These are phyloP conservation scores for Atkinsonella texensis DNA, from an alignment of 2,329 filamentous ascomycete genomes.

Conservation along the genomic window DNA sequence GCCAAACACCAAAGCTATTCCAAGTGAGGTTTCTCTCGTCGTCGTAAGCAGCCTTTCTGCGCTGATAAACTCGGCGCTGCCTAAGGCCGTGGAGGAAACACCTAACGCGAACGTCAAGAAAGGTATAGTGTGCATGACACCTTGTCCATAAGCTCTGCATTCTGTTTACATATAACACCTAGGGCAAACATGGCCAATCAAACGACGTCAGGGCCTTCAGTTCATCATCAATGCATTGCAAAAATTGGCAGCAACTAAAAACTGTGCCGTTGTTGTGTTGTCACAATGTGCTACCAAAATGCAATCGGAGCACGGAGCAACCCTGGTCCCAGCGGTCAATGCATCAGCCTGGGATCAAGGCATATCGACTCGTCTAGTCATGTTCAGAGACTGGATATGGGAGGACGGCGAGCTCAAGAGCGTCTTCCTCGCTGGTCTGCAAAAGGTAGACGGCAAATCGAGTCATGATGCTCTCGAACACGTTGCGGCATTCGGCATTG, in stretches of 20 bases:
- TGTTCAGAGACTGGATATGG: slow-evolving; percentile 69
- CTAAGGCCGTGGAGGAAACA: slow-evolving; percentile 38
- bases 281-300: slow-evolving; percentile 78
- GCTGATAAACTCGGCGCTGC: slow-evolving; percentile 66
- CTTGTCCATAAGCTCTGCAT: no score
- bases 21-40: slow-evolving; percentile 51
- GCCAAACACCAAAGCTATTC: slow-evolving; percentile 51
- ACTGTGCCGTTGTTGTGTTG: slow-evolving; percentile 62
- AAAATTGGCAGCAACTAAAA: slow-evolving; percentile 60
- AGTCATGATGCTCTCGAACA: slow-evolving; percentile 27
- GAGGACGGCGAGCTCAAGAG: slow-evolving; percentile 32
- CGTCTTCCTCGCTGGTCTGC: slow-evolving; percentile 48
- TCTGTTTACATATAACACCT: slow-evolving; percentile 7
- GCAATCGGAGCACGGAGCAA: slow-evolving; percentile 51
- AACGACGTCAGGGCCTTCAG: slow-evolving; percentile 41
- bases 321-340: slow-evolving; percentile 63
- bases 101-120: slow-evolving; percentile 25
- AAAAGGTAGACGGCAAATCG: slow-evolving; percentile 49
- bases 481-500: slow-evolving; percentile 37
- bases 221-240: slow-evolving; percentile 58
- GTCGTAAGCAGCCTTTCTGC: slow-evolving; percentile 70
- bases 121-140: slow-evolving; percentile 18
- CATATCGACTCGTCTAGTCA: slow-evolving; percentile 57
- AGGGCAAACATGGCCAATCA: slow-evolving; percentile 27
- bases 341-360: slow-evolving; percentile 70